Base-by-base conservation (phyloP, 805 yeast genomes). In the Schwanniomyces vanrijiae region DNA sequence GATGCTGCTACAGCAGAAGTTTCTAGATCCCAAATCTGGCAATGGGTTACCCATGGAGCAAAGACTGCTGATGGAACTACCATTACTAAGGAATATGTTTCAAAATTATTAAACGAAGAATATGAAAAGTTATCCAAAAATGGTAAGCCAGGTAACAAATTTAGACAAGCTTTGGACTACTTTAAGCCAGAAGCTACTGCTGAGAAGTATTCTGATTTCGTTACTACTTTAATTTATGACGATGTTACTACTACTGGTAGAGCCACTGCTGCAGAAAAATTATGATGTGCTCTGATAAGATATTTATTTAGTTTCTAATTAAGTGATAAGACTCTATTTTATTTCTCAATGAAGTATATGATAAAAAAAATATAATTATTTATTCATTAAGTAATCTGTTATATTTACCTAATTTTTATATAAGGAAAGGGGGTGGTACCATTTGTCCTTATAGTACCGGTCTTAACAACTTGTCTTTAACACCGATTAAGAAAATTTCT, bases 1-100 rank as follows among this genome's bases (percentile, higher is more conserved):
- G 95, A 87, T 66, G 95, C 95, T 24, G 94, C 94, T 28, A 87
- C 95, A 43, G 92, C 94, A 35, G 95, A 87, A 68, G 95, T 87
- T 34, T 84, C 91, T 31, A 80, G 94, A 71, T 78, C 90, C 51
- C 92, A 86, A 69, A 74, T 87, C 55, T 84, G 84, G 77, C 90
- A 88, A 63, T 87, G 95, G 95, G 87, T 83, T 44, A 84, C 82
- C 49, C 91, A 87, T 63, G 80, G 81, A 39, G 86, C 82, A 39
- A 69, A 62, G 46, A 76, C 81, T 46, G 88, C 84, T 58, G 75
- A 82, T 21, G 83, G 83, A 42, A 76, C 72, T 45, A 69, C 59
- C 22, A 76, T 86, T 29, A 83, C 88, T 47, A 78, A 86, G 45
- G 82, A 79, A 33, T 78, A 81, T 56, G 82, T 86, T 42, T 59